Evolutionary conservation across 2,329 filamentous ascomycete genomes (phyloP).

Genomic region (Pestalotiopsis sp.): DNA sequence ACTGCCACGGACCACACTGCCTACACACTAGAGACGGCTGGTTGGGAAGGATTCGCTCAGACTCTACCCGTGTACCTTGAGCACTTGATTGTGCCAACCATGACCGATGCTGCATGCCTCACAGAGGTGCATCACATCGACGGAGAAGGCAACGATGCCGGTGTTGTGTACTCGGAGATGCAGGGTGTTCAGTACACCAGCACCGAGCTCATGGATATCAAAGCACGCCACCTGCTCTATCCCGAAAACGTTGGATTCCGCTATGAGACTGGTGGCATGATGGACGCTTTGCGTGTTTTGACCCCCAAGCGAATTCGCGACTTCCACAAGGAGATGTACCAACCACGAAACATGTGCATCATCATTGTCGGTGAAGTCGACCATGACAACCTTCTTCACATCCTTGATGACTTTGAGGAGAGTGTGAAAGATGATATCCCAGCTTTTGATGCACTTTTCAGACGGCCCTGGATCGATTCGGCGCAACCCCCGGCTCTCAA

Average conservation of each 20-base stretch:
- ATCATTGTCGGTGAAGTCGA: slow-evolving; percentile 92
- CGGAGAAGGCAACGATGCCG: slow-evolving; percentile 90
- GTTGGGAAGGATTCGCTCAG: slow-evolving; percentile 95
- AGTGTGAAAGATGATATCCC: slow-evolving; percentile 85
- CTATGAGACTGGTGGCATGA: slow-evolving; percentile 98
- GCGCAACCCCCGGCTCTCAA: slow-evolving; percentile 73
- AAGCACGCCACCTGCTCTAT: slow-evolving; percentile 79
- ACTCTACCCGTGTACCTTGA: slow-evolving; percentile 95
- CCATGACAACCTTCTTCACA: slow-evolving; percentile 76
- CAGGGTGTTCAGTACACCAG: slow-evolving; percentile 89
- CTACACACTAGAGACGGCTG: slow-evolving; percentile 92
- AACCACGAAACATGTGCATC: slow-evolving; percentile 91
- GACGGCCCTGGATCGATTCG: slow-evolving; percentile 89
- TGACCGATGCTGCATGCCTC: slow-evolving; percentile 90
- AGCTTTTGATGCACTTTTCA: slow-evolving; percentile 73
- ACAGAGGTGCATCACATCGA: slow-evolving; percentile 98
- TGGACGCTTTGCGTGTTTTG: slow-evolving; percentile 83
- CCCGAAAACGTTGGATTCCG: slow-evolving; percentile 89
- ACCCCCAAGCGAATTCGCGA: slow-evolving; percentile 89
- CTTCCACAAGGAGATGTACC: slow-evolving; percentile 97
- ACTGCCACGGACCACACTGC: slow-evolving; percentile 95
- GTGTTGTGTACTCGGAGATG: slow-evolving; percentile 99
- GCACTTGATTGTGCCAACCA: slow-evolving; percentile 85
- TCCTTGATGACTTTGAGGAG: slow-evolving; percentile 86
- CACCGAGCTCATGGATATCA: slow-evolving; percentile 84